A percentile compares a stretch with the other conserved stretches of the same genome.
Evolutionary conservation across 139 green algal genomes (phyloP).

Genomic region (Eudorina sp.): DNA sequence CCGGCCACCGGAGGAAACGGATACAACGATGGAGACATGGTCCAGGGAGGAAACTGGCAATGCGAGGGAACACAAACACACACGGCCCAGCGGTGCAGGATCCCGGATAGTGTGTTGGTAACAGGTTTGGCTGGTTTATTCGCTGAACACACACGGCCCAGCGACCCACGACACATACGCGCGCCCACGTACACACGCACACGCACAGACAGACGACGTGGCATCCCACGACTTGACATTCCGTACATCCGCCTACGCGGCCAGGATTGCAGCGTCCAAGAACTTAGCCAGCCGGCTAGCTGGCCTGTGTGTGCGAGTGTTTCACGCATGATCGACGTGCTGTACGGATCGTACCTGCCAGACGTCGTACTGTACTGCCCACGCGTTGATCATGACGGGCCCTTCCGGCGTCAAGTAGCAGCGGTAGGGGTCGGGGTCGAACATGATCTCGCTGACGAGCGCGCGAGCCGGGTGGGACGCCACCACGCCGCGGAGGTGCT

Average conservation of each 20-base stretch:
- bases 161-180: too few relatives aligned
- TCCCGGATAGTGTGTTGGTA: too few relatives aligned
- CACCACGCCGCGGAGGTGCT: not conserved
- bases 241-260: too few relatives aligned
- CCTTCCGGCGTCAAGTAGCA: not conserved
- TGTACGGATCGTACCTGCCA: too few relatives aligned
- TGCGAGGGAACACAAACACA: not conserved
- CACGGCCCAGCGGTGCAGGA: not conserved
- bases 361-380: not conserved
- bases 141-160: too few relatives aligned
- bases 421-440: not conserved
- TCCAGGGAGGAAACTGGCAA: not conserved
- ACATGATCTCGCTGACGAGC: not conserved
- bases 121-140: not conserved
- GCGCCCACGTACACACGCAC: too few relatives aligned
- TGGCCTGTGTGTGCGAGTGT: too few relatives aligned
- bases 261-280: too few relatives aligned
- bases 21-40: not conserved
- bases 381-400: not conserved
- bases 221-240: too few relatives aligned
- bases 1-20: not conserved
- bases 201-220: too few relatives aligned
- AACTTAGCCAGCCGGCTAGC: too few relatives aligned
- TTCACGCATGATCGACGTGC: too few relatives aligned
- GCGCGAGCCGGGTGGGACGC: not conserved